These are phyloP conservation scores for Ganoderma resinaceum DNA, from an alignment of 1,284 basidiomycete species.

Conservation along the genomic window DNA sequence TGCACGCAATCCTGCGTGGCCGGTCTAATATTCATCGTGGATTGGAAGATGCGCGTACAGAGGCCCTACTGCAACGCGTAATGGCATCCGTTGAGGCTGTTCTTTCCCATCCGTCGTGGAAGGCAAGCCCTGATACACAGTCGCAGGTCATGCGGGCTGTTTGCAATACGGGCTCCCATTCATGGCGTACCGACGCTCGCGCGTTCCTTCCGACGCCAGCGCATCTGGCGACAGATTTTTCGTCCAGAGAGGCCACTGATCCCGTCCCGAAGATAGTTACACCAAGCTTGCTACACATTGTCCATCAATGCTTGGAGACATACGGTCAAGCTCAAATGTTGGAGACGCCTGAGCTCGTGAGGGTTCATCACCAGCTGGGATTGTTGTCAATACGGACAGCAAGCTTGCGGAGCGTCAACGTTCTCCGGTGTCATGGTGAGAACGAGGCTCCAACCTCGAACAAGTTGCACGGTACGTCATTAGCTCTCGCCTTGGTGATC, in stretches of 20 bases:
- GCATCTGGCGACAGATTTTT: too few species aligned
- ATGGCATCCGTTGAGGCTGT: slow-evolving; percentile 3
- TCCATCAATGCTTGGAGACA: not conserved
- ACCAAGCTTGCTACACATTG: not conserved
- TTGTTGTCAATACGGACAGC: not conserved
- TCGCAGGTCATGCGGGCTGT: slow-evolving; percentile 3
- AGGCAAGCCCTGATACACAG: slow-evolving; percentile 1
- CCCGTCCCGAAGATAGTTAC: not conserved
- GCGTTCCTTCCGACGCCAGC: not conserved
- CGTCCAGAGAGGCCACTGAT: not conserved
- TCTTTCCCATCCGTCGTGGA: not conserved
- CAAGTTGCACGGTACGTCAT: not conserved
- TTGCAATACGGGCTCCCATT: not conserved
- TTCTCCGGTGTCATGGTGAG: not conserved
- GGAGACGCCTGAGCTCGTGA: not conserved
- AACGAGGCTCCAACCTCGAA: not conserved
- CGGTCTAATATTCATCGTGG: not conserved
- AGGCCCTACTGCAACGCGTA: not conserved
- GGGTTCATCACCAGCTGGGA: not conserved
- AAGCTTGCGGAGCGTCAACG: not conserved
- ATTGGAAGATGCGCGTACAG: not conserved
- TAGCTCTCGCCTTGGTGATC: not conserved
- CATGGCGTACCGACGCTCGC: not conserved
- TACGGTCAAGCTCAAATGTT: not conserved
- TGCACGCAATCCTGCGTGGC: not conserved